Percentiles rank a stretch among this genome's conserved stretches.
Evolutionary conservation across 805 yeast genomes (phyloP).

Genomic region (Hanseniaspora taiwanica): DNA sequence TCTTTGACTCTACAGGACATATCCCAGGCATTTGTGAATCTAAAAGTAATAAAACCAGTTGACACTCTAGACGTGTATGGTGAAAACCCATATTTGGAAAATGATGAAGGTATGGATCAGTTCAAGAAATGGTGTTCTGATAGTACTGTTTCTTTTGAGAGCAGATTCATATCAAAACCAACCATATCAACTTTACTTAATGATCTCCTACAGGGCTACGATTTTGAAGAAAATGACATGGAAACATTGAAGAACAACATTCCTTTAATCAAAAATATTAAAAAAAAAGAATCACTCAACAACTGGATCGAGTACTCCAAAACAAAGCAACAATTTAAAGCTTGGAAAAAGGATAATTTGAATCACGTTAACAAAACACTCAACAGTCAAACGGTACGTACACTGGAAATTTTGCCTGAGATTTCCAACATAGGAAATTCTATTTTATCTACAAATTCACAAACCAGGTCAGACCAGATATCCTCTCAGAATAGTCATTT

Average conservation of each 20-base stretch:
- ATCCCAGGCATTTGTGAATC: constrained; percentile 51
- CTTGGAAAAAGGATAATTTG: not conserved
- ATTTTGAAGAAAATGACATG: not conserved
- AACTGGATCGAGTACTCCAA: not conserved
- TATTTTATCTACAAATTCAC: constrained; percentile 5
- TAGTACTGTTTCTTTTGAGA: constrained; percentile 30
- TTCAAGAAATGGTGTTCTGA: constrained; percentile 45
- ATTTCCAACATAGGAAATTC: not conserved
- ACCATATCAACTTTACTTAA: constrained; percentile 13
- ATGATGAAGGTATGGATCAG: constrained; percentile 34
- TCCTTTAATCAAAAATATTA: not conserved
- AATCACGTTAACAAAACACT: not conserved
- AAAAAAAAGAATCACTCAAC: not conserved
- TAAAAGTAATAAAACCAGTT: constrained; percentile 50
- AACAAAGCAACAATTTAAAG: not conserved
- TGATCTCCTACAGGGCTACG: not conserved
- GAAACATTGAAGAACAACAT: not conserved
- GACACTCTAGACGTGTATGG: constrained; percentile 40
- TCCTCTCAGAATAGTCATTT: not conserved
- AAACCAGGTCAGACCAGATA: constrained; percentile 24
- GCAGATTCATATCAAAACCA: constrained; percentile 27
- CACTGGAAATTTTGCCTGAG: not conserved
- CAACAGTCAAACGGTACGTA: not conserved
- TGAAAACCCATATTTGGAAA: constrained; percentile 29
- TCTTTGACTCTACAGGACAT: constrained; percentile 44